Percentiles rank a stretch among this genome's conserved stretches.
Evolutionary conservation across 2,329 filamentous ascomycete genomes (phyloP).

Genomic region (Triangularia setosa): DNA sequence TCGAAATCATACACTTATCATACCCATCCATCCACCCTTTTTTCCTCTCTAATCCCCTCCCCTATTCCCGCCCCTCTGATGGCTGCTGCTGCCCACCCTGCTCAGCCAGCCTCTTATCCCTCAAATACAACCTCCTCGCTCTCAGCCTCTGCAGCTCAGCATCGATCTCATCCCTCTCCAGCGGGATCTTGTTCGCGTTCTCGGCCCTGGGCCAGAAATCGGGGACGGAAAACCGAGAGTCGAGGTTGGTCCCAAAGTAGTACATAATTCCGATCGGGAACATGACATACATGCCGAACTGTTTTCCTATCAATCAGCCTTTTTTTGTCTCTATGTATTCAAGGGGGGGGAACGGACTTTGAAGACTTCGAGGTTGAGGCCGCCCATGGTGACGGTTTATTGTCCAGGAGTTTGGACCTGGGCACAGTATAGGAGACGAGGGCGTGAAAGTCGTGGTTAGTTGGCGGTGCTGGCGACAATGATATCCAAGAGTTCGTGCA

Average conservation of each 20-base stretch:
- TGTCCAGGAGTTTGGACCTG: neutral
- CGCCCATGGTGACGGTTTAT: constrained; percentile 54
- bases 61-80: constrained; percentile 26
- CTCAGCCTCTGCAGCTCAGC: constrained; percentile 73
- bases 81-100: constrained; percentile 33
- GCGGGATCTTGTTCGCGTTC: constrained; percentile 71
- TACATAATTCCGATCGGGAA: constrained; percentile 99
- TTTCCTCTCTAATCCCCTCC: neutral
- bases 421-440: too few relatives aligned
- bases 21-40: neutral
- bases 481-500: neutral
- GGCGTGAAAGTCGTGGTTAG: neutral
- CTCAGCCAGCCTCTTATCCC: constrained; percentile 57
- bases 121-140: constrained; percentile 64
- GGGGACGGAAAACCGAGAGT: constrained; percentile 80
- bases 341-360: constrained; percentile 59
- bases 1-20: neutral
- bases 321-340: neutral
- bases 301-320: neutral
- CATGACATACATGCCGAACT: constrained; percentile 99
- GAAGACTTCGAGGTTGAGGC: constrained; percentile 89
- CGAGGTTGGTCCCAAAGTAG: constrained; percentile 98
- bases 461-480: neutral
- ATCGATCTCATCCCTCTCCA: constrained; percentile 76
- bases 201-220: constrained; percentile 90